Percentiles rank a stretch among this genome's conserved stretches.
These are phyloP conservation scores for Fusarium brevicatenulatum DNA, from an alignment of 2,329 filamentous ascomycete species.

Conservation along the genomic window DNA sequence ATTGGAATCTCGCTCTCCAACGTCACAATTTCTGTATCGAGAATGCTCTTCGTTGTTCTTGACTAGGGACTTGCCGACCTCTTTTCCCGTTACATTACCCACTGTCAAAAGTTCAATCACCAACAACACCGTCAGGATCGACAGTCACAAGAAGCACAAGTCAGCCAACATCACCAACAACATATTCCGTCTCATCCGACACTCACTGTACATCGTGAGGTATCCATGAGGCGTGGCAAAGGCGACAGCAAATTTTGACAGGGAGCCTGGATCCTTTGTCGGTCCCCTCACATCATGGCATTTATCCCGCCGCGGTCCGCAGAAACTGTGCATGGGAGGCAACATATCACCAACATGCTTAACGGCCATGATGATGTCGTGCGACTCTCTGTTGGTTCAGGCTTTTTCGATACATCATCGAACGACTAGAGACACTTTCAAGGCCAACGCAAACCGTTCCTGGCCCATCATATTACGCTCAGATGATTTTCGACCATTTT, in stretches of 20 bases:
- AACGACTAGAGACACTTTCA: constrained; percentile 9
- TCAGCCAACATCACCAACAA: constrained; percentile 5
- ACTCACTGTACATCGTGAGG: neutral
- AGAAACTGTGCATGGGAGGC: constrained; percentile 19
- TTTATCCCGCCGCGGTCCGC: constrained; percentile 25
- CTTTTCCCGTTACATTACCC: neutral
- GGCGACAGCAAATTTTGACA: neutral
- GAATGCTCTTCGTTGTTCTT: neutral
- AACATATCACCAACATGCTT: constrained; percentile 32
- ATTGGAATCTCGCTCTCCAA: neutral
- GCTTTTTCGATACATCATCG: constrained; percentile 7
- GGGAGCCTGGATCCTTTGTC: constrained; percentile 29
- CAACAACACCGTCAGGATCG: neutral
- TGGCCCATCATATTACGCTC: constrained; percentile 6
- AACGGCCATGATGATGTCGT: constrained; percentile 10
- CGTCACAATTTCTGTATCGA: neutral
- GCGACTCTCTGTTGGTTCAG: constrained; percentile 9
- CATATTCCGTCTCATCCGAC: neutral
- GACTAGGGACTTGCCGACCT: neutral
- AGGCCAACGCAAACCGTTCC: constrained; percentile 2
- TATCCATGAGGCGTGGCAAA: constrained; percentile 4
- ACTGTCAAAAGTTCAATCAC: neutral
- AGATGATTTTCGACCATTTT: constrained; percentile 22
- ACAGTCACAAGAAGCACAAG: neutral
- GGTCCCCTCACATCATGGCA: neutral